These are phyloP conservation scores for Curvularia sp. DNA, from an alignment of 2,329 filamentous ascomycete genomes.

Conservation along the genomic window DNA sequence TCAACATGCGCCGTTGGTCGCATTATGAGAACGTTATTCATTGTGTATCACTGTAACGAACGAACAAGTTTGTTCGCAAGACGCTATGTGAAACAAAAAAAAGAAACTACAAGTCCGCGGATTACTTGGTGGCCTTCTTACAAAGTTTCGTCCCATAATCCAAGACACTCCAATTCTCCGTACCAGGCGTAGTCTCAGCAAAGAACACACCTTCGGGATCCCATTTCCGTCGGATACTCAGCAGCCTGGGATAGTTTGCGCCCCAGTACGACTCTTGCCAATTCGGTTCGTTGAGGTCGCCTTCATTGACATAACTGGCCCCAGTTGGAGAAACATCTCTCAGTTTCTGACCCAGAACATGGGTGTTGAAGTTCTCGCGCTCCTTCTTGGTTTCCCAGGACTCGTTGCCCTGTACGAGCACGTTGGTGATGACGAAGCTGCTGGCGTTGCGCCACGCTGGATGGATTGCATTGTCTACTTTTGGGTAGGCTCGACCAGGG, in stretches of 20 bases:
- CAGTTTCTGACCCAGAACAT: constrained; percentile 40
- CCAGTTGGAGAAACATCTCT: constrained; percentile 41
- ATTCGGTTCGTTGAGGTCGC: constrained; percentile 47
- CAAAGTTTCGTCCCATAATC: constrained; percentile 48
- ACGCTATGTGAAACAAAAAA: neutral
- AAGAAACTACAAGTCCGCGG: neutral
- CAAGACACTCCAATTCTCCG: constrained; percentile 45
- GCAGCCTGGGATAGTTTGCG: constrained; percentile 41
- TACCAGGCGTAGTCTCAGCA: constrained; percentile 44
- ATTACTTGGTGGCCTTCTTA: constrained; percentile 26
- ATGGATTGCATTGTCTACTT: constrained; percentile 45
- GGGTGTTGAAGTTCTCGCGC: constrained; percentile 37
- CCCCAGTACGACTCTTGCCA: constrained; percentile 50
- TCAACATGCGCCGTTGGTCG: neutral
- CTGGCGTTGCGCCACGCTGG: constrained; percentile 46
- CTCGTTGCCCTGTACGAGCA: constrained; percentile 39
- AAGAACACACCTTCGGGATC: constrained; percentile 48
- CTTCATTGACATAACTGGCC: constrained; percentile 48
- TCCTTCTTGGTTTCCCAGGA: constrained; percentile 42
- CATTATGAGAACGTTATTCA: neutral
- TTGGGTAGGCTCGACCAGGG: constrained; percentile 38
- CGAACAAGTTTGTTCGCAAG: neutral
- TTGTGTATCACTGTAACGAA: neutral
- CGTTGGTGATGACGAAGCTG: constrained; percentile 46
- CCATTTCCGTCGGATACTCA: constrained; percentile 42